Conservation (phyloP, 768 basidiomycete species). For the Boletus fagicola region DNA sequence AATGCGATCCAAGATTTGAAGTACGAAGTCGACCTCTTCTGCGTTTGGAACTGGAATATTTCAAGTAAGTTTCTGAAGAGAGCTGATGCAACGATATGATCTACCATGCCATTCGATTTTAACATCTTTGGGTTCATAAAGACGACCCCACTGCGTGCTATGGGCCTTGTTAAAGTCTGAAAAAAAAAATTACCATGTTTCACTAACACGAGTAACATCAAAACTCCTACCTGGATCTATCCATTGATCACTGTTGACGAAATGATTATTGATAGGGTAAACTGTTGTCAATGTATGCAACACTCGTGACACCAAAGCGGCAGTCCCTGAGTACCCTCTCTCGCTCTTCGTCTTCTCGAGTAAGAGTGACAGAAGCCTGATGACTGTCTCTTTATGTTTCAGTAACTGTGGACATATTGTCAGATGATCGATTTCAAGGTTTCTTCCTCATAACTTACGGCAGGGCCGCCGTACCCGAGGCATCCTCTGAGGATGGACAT, state of each 20-base stretch:
- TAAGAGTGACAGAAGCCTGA: constrained; percentile 61
- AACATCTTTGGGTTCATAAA: constrained; percentile 77
- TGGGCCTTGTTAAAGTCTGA: constrained; percentile 64
- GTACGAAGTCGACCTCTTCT: constrained; percentile 74
- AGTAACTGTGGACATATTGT: constrained; percentile 50
- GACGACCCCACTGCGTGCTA: constrained; percentile 73
- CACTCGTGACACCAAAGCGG: constrained; percentile 71
- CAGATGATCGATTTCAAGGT: not conserved
- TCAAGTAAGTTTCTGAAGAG: constrained; percentile 12
- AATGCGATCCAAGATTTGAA: constrained; percentile 75
- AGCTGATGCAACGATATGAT: not conserved
- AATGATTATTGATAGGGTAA: constrained; percentile 76
- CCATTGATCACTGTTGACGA: constrained; percentile 84
- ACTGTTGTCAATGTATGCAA: constrained; percentile 72
- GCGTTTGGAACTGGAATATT: constrained; percentile 38
- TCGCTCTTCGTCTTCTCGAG: constrained; percentile 83
- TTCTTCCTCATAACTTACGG: constrained; percentile 40
- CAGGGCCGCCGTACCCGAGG: constrained; percentile 68
- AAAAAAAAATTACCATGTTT: not conserved
- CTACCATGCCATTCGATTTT: constrained; percentile 86
- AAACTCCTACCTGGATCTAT: constrained; percentile 57
- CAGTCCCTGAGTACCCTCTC: constrained; percentile 81
- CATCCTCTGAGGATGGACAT: constrained; percentile 81
- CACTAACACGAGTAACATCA: constrained; percentile 3
- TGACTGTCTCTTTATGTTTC: constrained; percentile 61